These are phyloP conservation scores for Saitozyma podzolica DNA, from an alignment of 768 basidiomycete genomes.

Conservation along the genomic window DNA sequence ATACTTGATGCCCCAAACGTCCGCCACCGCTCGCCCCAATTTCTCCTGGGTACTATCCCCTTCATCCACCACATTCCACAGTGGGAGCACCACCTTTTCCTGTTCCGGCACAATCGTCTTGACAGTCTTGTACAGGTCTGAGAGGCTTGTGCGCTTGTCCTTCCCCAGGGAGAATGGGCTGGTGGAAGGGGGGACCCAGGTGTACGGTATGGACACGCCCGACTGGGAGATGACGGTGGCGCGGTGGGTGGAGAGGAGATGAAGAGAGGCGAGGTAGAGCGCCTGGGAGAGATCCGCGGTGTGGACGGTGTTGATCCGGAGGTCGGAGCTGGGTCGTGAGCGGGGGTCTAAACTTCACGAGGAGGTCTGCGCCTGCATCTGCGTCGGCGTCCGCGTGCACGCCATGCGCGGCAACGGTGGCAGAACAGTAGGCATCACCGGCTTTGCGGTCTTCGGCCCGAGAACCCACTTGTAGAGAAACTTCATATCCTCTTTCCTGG, in stretches of 20 bases:
- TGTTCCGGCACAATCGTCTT: slow-evolving; percentile 30
- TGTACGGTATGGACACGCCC: slow-evolving; percentile 19
- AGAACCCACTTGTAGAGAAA: slow-evolving; percentile 46
- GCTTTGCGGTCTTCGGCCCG: too few relatives aligned
- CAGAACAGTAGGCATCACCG: too few relatives aligned
- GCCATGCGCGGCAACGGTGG: too few relatives aligned
- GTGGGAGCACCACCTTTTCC: slow-evolving; percentile 33
- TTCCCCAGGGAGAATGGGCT: slow-evolving; percentile 15
- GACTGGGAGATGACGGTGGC: slow-evolving; percentile 12
- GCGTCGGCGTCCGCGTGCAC: too few relatives aligned
- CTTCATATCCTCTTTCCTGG: slow-evolving; percentile 51
- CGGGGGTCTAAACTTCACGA: not conserved
- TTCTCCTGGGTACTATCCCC: slow-evolving; percentile 44
- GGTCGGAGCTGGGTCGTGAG: slow-evolving; percentile 31
- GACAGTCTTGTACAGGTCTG: slow-evolving; percentile 36
- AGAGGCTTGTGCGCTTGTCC: slow-evolving; percentile 23
- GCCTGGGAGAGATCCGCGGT: slow-evolving; percentile 36
- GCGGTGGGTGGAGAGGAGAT: slow-evolving; percentile 25
- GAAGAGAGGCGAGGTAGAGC: slow-evolving; percentile 31
- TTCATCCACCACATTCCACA: slow-evolving; percentile 50
- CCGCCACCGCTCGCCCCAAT: slow-evolving; percentile 40
- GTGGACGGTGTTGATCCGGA: slow-evolving; percentile 48
- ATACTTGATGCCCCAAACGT: slow-evolving; percentile 48
- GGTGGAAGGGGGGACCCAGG: slow-evolving; percentile 23
- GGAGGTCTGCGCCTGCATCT: not conserved